A percentile compares a stretch with the other conserved stretches of the same genome.
Conservation (phyloP, 2,329 filamentous ascomycete species). For the Ascochyta pisi region DNA sequence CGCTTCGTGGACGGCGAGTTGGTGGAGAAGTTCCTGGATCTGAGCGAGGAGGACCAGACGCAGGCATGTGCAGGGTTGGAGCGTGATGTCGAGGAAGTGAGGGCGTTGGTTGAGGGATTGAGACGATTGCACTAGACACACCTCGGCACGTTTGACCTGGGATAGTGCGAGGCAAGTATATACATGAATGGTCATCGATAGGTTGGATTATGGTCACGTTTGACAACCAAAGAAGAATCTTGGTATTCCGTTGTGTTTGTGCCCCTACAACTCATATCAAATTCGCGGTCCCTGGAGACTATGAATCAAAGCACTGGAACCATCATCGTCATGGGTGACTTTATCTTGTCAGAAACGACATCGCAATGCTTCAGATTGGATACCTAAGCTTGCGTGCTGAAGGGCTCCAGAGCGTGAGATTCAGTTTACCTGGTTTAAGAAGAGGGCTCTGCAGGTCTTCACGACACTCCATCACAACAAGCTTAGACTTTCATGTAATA, state of each 20-base stretch:
- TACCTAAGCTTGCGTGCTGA: too few relatives aligned
- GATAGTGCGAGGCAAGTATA: not conserved
- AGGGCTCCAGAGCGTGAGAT: too few relatives aligned
- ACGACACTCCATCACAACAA: too few relatives aligned
- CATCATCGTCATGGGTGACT: too few relatives aligned
- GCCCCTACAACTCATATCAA: not conserved
- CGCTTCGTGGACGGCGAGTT: conserved; percentile 93
- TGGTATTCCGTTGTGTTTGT: not conserved
- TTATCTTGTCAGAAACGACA: too few relatives aligned
- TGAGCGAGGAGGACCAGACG: conserved; percentile 65
- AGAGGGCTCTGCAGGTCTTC: too few relatives aligned
- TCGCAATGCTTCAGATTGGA: too few relatives aligned
- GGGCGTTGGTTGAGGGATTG: conserved; percentile 65
- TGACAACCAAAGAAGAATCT: not conserved
- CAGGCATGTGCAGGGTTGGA: conserved; percentile 61
- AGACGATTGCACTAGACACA: conserved; percentile 54
- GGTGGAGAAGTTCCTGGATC: conserved; percentile 81
- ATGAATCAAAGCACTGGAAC: too few relatives aligned
- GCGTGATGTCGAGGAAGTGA: conserved; percentile 64
- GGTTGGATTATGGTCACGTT: not conserved
- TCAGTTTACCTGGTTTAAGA: too few relatives aligned
- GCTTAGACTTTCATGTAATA: not conserved
- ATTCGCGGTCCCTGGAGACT: too few relatives aligned
- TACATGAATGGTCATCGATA: not conserved
- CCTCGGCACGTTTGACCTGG: too few relatives aligned